Conservation (phyloP, 768 basidiomycete genomes). For the Mycena olivaceomarginata region DNA sequence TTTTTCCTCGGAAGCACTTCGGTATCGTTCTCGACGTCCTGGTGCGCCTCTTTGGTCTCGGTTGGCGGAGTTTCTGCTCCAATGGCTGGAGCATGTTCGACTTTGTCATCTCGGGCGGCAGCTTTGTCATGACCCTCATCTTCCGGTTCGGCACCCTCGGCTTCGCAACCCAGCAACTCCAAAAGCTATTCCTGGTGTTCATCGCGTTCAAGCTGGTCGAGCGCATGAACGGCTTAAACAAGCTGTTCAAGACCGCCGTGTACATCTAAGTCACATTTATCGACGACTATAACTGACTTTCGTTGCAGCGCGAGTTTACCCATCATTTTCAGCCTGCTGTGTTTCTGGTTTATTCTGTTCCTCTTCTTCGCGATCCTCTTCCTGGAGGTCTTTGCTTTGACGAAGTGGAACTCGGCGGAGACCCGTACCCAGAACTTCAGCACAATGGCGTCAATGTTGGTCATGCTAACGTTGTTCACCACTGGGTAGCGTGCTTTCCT, state of each 20-base stretch:
- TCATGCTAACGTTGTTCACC: constrained; percentile 95
- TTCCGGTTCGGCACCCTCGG: constrained; percentile 73
- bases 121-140: constrained; percentile 88
- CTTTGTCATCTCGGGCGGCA: constrained; percentile 85
- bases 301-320: constrained; percentile 85
- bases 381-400: constrained; percentile 94
- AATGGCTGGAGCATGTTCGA: constrained; percentile 98
- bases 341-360: constrained; percentile 93
- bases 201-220: constrained; percentile 97
- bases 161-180: constrained; percentile 78
- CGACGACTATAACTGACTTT: constrained; percentile 24
- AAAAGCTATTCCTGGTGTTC: constrained; percentile 94
- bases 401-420: constrained; percentile 87
- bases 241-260: constrained; percentile 97
- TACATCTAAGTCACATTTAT: constrained; percentile 67
- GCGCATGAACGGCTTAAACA: constrained; percentile 90
- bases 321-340: constrained; percentile 88
- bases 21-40: constrained; percentile 83
- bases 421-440: constrained; percentile 85
- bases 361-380: constrained; percentile 93
- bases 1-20: constrained; percentile 86
- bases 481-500: constrained; percentile 80
- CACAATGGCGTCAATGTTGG: constrained; percentile 84
- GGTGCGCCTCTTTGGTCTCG: constrained; percentile 89
- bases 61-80: constrained; percentile 87